Evolutionary conservation across 306 rosid genomes (phyloP).

Genomic region (Cucurbita moschata): DNA sequence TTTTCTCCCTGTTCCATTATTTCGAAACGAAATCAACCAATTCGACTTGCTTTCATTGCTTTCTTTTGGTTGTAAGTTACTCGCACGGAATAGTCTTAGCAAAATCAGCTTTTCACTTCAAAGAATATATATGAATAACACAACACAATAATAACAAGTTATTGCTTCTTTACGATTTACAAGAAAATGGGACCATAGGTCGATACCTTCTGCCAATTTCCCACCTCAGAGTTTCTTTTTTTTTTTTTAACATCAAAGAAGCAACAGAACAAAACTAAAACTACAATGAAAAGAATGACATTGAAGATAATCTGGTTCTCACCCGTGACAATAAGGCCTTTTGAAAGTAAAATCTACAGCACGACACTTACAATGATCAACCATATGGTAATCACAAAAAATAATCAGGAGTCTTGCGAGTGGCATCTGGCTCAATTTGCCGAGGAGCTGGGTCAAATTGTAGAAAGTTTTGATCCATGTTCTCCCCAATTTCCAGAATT

Average conservation of each 20-base stretch:
- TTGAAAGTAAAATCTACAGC: slow-evolving; percentile 59
- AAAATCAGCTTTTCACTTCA: background rate
- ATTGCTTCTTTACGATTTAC: slow-evolving; percentile 69
- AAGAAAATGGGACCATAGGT: slow-evolving; percentile 33
- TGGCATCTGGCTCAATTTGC: slow-evolving; percentile 89
- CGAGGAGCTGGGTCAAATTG: slow-evolving; percentile 99
- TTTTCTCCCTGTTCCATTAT: background rate
- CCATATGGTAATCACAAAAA: slow-evolving; percentile 62
- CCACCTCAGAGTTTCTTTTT: slow-evolving; percentile 17
- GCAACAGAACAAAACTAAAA: slow-evolving; percentile 48
- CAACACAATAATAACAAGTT: slow-evolving; percentile 15
- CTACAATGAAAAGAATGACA: slow-evolving; percentile 67
- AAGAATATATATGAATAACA: slow-evolving; percentile 3
- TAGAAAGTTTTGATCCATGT: slow-evolving; percentile 96
- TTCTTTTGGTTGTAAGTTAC: background rate
- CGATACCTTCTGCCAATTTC: background rate
- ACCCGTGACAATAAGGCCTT: slow-evolving; percentile 34
- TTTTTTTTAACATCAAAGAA: slow-evolving; percentile 45
- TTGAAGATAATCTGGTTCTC: slow-evolving; percentile 36
- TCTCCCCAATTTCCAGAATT: slow-evolving; percentile 89
- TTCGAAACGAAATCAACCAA: background rate
- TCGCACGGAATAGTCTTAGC: background rate
- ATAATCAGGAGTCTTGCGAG: slow-evolving; percentile 98
- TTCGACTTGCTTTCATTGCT: background rate
- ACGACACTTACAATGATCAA: slow-evolving; percentile 48